These are phyloP conservation scores for Trichophyton verrucosum DNA, from an alignment of 2,329 filamentous ascomycete genomes.

Conservation along the genomic window DNA sequence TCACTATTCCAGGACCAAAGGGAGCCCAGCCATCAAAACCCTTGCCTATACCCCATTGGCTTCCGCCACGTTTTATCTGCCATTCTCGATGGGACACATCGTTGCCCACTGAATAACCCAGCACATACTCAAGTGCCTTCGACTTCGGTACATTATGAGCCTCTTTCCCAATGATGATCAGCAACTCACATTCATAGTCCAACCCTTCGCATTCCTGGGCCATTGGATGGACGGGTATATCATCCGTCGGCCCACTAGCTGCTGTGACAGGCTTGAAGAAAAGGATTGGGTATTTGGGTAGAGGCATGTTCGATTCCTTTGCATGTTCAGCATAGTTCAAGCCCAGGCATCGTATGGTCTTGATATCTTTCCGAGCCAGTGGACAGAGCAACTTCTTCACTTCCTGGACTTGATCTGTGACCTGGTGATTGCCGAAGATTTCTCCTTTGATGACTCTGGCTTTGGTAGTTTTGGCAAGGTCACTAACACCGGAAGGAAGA, in stretches of 20 bases:
- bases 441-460: slow-evolving; percentile 53
- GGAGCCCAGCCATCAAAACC: slow-evolving; percentile 66
- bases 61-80: slow-evolving; percentile 55
- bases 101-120: slow-evolving; percentile 64
- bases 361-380: slow-evolving; percentile 49
- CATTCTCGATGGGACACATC: slow-evolving; percentile 72
- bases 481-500: slow-evolving; percentile 46
- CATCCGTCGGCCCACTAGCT: slow-evolving; percentile 50
- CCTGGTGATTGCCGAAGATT: slow-evolving; percentile 52
- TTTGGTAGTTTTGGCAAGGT: slow-evolving; percentile 48
- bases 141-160: slow-evolving; percentile 53
- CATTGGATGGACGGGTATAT: slow-evolving; percentile 52
- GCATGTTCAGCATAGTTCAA: slow-evolving; percentile 63
- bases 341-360: slow-evolving; percentile 56
- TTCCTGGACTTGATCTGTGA: slow-evolving; percentile 49
- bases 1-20: slow-evolving; percentile 59
- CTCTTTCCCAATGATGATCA: slow-evolving; percentile 57
- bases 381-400: slow-evolving; percentile 48
- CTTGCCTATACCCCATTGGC: slow-evolving; percentile 61
- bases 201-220: slow-evolving; percentile 55
- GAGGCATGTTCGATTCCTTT: slow-evolving; percentile 54
- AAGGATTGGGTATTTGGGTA: slow-evolving; percentile 58
- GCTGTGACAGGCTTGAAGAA: slow-evolving; percentile 63
- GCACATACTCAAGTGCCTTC: slow-evolving; percentile 56
- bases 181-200: slow-evolving; percentile 72